Percentiles rank a stretch among this genome's conserved stretches.
Evolutionary conservation across 306 rosid genomes (phyloP).

Genomic region (Heteromeles arbutifolia): DNA sequence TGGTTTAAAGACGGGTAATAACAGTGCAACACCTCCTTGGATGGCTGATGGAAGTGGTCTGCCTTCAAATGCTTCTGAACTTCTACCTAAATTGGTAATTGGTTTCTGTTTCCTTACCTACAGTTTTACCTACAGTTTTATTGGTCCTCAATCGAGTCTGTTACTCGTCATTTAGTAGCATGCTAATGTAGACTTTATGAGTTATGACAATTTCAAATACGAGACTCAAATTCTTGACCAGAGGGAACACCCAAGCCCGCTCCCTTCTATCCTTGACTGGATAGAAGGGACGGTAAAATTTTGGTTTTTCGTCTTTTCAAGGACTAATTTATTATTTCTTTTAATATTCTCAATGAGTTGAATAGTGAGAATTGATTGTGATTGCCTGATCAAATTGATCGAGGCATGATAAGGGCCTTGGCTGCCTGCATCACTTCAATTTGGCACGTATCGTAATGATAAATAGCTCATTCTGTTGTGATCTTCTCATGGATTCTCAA

Average conservation of each 20-base stretch:
- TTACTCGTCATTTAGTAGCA: neutral
- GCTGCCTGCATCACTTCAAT: neutral
- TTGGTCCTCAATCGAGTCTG: neutral
- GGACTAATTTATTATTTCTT: neutral
- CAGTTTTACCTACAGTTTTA: neutral
- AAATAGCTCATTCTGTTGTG: no score
- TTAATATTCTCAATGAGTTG: neutral
- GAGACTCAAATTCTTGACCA: neutral
- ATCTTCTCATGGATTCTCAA: no score
- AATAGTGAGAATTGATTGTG: neutral
- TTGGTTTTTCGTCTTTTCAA: neutral
- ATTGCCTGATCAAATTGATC: neutral
- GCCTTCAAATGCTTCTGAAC: constrained; percentile 70
- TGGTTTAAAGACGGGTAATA: constrained; percentile 30
- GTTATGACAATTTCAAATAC: neutral
- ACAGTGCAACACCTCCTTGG: constrained; percentile 61
- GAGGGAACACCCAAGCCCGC: neutral
- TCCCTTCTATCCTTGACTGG: neutral
- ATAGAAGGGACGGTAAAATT: neutral
- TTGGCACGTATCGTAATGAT: no score
- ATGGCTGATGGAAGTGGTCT: constrained; percentile 84
- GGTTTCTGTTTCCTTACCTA: constrained; percentile 1
- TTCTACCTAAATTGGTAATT: constrained; percentile 77
- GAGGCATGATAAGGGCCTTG: neutral
- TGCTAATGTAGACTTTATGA: neutral